A percentile compares a stretch with the other conserved stretches of the same genome.
These are phyloP conservation scores for Solanum infundibuliforme DNA, from an alignment of 257 asterid species.

Conservation along the genomic window DNA sequence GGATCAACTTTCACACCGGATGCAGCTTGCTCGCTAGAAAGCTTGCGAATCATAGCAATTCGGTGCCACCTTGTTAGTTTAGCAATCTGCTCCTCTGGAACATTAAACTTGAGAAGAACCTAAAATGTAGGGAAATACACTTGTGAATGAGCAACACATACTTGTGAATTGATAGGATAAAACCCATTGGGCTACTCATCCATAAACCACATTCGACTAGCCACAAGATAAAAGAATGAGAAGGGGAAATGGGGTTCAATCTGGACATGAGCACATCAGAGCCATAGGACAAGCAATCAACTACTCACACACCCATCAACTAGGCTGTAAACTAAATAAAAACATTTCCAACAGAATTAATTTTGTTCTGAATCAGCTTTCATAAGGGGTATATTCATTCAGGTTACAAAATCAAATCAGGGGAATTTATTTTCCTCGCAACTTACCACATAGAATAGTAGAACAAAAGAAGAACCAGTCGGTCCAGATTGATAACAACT, in stretches of 20 bases:
- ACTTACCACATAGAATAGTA: neutral
- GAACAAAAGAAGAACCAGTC: neutral
- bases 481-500: neutral
- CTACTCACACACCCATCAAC: neutral
- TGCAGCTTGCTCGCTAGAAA: slow-evolving; percentile 98
- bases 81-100: slow-evolving; percentile 86
- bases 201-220: neutral
- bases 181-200: neutral
- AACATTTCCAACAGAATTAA: neutral
- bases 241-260: neutral
- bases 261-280: neutral
- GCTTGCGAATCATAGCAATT: slow-evolving; percentile 90
- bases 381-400: neutral
- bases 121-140: slow-evolving; percentile 17
- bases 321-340: neutral
- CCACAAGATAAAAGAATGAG: neutral
- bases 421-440: neutral
- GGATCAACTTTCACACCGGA: slow-evolving; percentile 94
- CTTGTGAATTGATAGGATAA: neutral
- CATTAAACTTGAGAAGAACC: slow-evolving; percentile 95
- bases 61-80: slow-evolving; percentile 95
- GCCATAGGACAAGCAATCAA: neutral
- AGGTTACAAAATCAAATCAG: neutral
- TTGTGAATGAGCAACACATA: slow-evolving; percentile 1
- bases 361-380: neutral